Evolutionary conservation across 768 basidiomycete genomes (phyloP), one percentile per base, ranked within the genome.

Genomic region (Calocera cornea): DNA sequence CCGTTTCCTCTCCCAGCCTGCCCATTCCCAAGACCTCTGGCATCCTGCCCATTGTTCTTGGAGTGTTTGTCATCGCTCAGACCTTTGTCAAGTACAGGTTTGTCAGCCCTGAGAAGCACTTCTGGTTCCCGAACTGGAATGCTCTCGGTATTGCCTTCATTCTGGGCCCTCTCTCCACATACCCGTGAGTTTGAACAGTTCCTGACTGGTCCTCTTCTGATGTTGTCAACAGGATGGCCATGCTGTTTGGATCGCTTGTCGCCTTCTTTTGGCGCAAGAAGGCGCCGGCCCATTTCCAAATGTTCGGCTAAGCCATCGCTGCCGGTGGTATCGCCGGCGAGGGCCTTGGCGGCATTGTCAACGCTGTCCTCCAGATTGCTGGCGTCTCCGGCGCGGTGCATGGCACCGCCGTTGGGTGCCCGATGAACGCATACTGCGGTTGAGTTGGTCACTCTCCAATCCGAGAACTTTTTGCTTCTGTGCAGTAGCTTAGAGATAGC

Each of bases 361-460:
- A 72, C 22, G 75, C 76, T 0, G 70, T 75, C 36, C 34, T 77
- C 36, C 72, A 75, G 54, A 77, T 76, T 31, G 72, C 70, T 7
- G 75, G 73, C 16, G 73, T 75, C 22, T 70, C 72, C 0, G 76
- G 76, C 0, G 66, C 70, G 12, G 68, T 67, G 41, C 71, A 74
- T 44, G 74, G 76, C 17, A 77, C 75, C 14, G 71, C 66, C 22
- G 65, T 75, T 17, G 75, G 76, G 0, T 77, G 76, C 66, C 76
- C 76, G 0, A 72, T 74, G 50, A 71, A 69, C 0, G 33, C 68
- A 34, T 75, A 76, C 64, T 77, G 75, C 60, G 76, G 76, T 8
- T 75, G 66, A 54, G 49, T 33, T 16, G 14, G 24, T 50, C 12
- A n/a, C 12, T n/a, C n/a, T n/a, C n/a, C n/a, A n/a, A n/a, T n/a